Evolutionary conservation across 2,329 filamentous ascomycete species (phyloP).

Genomic region (Nothophoma quercina): DNA sequence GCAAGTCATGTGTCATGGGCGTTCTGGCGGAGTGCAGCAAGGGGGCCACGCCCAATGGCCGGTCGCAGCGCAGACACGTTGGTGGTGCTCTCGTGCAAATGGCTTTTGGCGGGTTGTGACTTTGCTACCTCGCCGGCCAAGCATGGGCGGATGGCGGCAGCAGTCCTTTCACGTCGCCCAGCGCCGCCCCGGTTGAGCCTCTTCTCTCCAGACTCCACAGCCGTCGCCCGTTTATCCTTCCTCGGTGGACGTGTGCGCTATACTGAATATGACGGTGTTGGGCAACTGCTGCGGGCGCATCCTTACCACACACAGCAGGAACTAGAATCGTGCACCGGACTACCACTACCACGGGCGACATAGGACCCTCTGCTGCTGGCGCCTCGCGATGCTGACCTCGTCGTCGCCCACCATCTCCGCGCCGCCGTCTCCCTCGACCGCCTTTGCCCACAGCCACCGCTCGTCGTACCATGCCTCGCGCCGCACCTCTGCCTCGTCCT

Average conservation of each 20-base stretch:
- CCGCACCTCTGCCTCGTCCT: conserved; percentile 41
- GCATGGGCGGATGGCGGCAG: conserved; percentile 11
- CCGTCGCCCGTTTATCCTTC: conserved; percentile 17
- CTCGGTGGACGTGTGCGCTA: conserved; percentile 11
- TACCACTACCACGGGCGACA: background rate
- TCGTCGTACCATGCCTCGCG: conserved; percentile 21
- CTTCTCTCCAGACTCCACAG: conserved; percentile 14
- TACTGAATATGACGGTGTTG: conserved; percentile 26
- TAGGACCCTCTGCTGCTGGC: background rate
- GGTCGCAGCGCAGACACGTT: conserved; percentile 11
- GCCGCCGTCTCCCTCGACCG: conserved; percentile 45
- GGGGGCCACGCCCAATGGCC: conserved; percentile 6
- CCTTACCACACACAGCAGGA: conserved; percentile 15
- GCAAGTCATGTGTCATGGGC: conserved; percentile 16
- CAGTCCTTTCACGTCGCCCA: conserved; percentile 6
- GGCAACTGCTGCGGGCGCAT: conserved; percentile 19
- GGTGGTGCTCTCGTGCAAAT: conserved; percentile 4
- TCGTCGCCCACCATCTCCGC: conserved; percentile 49
- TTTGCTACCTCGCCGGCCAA: conserved; percentile 8
- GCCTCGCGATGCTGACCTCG: conserved; percentile 42
- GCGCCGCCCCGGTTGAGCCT: conserved; percentile 10
- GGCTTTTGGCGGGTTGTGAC: background rate
- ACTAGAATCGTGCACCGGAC: background rate
- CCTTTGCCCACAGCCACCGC: conserved; percentile 34
- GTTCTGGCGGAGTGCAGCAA: background rate